phyloP scores from a whole-genome alignment of 2,329 filamentous ascomycete genomes.

The Fonsecaea erecta region DNA sequence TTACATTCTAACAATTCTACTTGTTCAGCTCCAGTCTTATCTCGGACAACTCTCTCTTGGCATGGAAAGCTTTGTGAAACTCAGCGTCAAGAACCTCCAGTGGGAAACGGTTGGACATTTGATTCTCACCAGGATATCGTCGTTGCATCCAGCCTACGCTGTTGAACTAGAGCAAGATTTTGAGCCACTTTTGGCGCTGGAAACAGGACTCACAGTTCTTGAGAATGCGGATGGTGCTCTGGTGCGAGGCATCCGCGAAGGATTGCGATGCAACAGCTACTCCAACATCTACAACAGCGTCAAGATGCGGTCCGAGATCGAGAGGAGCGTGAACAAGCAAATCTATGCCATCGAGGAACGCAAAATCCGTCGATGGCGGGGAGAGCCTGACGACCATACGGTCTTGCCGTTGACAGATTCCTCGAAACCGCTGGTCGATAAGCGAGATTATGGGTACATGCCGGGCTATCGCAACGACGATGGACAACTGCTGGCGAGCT shows the following conservation, averaged over 20 bases:
- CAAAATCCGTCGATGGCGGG: slow-evolving; percentile 47
- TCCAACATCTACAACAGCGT: slow-evolving; percentile 50
- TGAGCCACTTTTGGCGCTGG: slow-evolving; percentile 48
- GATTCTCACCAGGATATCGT: slow-evolving; percentile 53
- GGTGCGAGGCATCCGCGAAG: slow-evolving; percentile 44
- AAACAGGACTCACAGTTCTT: slow-evolving; percentile 49
- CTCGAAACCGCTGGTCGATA: slow-evolving; percentile 28
- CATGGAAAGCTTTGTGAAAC: slow-evolving; percentile 50
- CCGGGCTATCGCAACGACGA: slow-evolving; percentile 33
- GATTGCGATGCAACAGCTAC: slow-evolving; percentile 50
- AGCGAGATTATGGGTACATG: slow-evolving; percentile 34
- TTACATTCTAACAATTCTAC: slow-evolving; percentile 51
- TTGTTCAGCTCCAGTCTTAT: slow-evolving; percentile 51
- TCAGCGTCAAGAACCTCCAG: slow-evolving; percentile 56
- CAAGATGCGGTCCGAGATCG: slow-evolving; percentile 44
- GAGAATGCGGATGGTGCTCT: slow-evolving; percentile 47
- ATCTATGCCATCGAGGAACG: slow-evolving; percentile 51
- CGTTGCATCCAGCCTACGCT: slow-evolving; percentile 51
- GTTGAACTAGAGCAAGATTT: slow-evolving; percentile 45
- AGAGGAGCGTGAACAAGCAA: slow-evolving; percentile 39
- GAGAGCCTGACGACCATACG: slow-evolving; percentile 30
- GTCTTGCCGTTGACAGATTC: slow-evolving; percentile 14
- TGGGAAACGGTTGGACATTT: slow-evolving; percentile 55
- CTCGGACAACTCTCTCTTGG: slow-evolving; percentile 53
- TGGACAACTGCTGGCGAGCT: slow-evolving; percentile 14